These are phyloP conservation scores for Fraxinus floribunda DNA, from an alignment of 305 asterid species.

Conservation along the genomic window DNA sequence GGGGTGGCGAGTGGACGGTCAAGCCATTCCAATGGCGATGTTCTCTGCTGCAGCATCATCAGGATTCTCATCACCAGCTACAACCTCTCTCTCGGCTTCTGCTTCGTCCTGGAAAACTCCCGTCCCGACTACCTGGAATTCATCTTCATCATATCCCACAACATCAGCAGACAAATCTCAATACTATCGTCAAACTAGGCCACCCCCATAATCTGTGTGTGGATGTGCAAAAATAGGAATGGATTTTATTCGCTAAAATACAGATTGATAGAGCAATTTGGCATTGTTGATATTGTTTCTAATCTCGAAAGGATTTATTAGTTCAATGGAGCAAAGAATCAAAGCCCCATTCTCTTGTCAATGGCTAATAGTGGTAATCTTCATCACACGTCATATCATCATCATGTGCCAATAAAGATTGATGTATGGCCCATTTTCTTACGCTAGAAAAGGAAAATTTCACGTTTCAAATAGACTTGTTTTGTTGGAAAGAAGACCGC, in stretches of 20 bases:
- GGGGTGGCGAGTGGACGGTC: slow-evolving; percentile 42
- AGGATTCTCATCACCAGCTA: slow-evolving; percentile 77
- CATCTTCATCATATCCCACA: slow-evolving; percentile 29
- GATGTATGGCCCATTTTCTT: not conserved
- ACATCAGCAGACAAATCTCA: slow-evolving; percentile 28
- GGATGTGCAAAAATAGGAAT: not conserved
- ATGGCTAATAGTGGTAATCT: not conserved
- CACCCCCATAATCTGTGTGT: slow-evolving; percentile 33
- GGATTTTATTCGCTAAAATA: not conserved
- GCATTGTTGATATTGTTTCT: not conserved
- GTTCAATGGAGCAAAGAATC: not conserved
- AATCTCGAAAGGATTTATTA: not conserved
- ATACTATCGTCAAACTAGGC: slow-evolving; percentile 33
- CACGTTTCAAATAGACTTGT: not conserved
- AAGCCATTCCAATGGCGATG: slow-evolving; percentile 39
- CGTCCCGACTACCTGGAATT: slow-evolving; percentile 19
- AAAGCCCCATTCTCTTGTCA: not conserved
- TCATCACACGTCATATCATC: not conserved
- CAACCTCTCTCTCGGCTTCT: slow-evolving; percentile 25
- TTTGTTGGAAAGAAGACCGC: not conserved
- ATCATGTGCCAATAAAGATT: not conserved
- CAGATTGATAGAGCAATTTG: slow-evolving; percentile 1
- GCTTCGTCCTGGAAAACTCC: slow-evolving; percentile 28
- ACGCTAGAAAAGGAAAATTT: not conserved
- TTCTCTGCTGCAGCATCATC: slow-evolving; percentile 88